Evolutionary conservation across 2,329 filamentous ascomycete species (phyloP), one percentile per base, ranked within the genome.

Genomic region (Didymella pinodella): DNA sequence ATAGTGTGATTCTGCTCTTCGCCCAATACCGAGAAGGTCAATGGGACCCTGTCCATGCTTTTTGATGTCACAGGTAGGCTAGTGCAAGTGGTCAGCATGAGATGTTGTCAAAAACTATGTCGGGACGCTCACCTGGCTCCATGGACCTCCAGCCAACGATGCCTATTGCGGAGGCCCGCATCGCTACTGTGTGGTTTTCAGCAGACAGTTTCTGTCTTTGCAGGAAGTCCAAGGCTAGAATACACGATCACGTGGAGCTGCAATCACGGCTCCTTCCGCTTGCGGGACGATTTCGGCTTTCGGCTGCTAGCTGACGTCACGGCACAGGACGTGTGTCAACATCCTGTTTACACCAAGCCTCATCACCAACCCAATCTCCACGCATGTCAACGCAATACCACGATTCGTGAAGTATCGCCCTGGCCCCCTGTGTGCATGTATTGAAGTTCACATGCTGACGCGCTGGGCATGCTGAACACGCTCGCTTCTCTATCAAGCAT

Each of bases 251-350:
- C 48, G 44, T 53, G 44, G 2, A 20, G 11, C 10, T 18, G 41
- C n/a, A 46, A 51, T 36, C 40, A 54, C 56, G 50, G 56, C 40
- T 59, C 50, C 56, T 54, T 54, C 56, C 51, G 50, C 28, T 28
- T 47, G 16, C n/a, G 45, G 50, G 29, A 7, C 20, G 6, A 51
- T 18, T 28, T 54, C 46, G 50, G 46, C 41, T 18, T 28, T 54
- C 46, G 50, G 46, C 41, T 43, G 40, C 26, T 22, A 4, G 26
- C 20, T 54, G 56, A 54, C 50, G 50, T 54, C 40, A 59, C 12
- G 12, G n/a, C 12, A n/a, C 6, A 12, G 25, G n/a, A 38, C 22
- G 7, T 14, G 38, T 57, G 54, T 57, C 54, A 57, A 51, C 14
- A 58, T 48, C 26, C 28, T 34, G 34, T 6, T 22, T n/a, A 16